Conservation (phyloP, 1,139 yeast species). For the Yamadazyma pseudoaaseri region DNA sequence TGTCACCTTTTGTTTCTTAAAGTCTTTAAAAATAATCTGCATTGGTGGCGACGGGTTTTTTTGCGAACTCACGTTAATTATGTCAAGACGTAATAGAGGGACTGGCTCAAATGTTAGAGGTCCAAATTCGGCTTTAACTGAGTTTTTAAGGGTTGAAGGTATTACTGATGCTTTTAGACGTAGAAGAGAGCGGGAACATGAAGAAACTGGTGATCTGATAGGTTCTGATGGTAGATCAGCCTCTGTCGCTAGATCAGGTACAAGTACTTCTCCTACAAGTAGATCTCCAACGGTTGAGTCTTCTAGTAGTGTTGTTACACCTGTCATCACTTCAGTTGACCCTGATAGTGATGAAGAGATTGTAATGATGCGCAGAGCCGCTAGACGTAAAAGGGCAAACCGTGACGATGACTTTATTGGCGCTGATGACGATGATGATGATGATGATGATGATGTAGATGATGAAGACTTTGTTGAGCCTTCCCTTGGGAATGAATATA, state of each 20-base stretch:
- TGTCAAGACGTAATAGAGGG: constrained; percentile 21
- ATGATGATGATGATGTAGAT: constrained; percentile 30
- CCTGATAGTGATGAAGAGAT: constrained; percentile 19
- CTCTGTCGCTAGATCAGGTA: constrained; percentile 3
- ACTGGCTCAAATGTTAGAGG: constrained; percentile 52
- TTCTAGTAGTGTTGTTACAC: constrained; percentile 1
- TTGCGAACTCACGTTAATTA: too few relatives aligned
- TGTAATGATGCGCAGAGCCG: constrained; percentile 42
- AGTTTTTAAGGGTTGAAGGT: constrained; percentile 76
- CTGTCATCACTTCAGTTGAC: constrained; percentile 5
- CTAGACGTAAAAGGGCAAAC: constrained; percentile 25
- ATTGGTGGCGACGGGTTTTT: constrained; percentile 29
- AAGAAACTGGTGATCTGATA: constrained; percentile 3
- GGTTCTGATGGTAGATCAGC: constrained; percentile 4
- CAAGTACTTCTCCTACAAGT: constrained; percentile 1
- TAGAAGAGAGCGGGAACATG: constrained; percentile 39
- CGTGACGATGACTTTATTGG: constrained; percentile 16
- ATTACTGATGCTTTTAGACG: constrained; percentile 78
- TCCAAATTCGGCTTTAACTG: constrained; percentile 78
- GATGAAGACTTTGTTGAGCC: constrained; percentile 29
- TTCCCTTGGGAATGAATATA: constrained; percentile 20
- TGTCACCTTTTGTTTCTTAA: constrained; percentile 85
- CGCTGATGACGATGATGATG: constrained; percentile 22
- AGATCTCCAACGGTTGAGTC: background rate
- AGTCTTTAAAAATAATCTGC: constrained; percentile 86